Evolutionary conservation across 164 flowering plant genomes (phyloP), one percentile per base, ranked within the genome.

Genomic region (Vitis riparia): DNA sequence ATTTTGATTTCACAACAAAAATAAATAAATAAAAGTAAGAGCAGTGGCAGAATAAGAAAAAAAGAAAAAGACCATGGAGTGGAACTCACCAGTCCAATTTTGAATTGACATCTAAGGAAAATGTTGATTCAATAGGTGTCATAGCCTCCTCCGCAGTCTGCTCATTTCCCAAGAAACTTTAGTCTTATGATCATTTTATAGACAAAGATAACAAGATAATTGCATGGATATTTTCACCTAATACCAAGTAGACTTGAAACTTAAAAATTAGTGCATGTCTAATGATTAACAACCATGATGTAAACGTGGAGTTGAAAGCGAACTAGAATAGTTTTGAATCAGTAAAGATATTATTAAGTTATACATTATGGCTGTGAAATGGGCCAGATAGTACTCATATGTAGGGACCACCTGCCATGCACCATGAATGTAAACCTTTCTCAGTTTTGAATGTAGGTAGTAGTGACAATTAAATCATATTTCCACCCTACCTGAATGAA

Each of bases 141-240:
- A 75, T 75, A 48, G 77, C 77, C 50, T 70, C 77, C 23, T 70
- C 73, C 8, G 70, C 77, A 51, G 78, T 75, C 74, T 75, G 63
- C 32, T 51, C 32, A 73, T 6, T 9, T 55, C 67, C 61, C 16
- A 30, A 61, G 14, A 68, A 44, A 55, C 5, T 53, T 37, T 1
- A 19, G 49, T 53, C 12, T 32, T 17, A 53, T 30, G 44, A 30
- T 53, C 16, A 66, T 53, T 56, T 13, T 5, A 30, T 1, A 15
- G 7, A 51, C 30, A 29, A 51, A 27, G 47, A 51, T 19, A 30
- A 7, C 14, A 17, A 23, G 27, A 23, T 23, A 23, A 23, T 23
- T 23, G 27, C 27, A 23, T 23, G 27, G 27, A 23, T 23, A 23
- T 23, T 23, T 23, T 23, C 27, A 23, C 27, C 27, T 23, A 23